Percentiles rank a stretch among this genome's conserved stretches.
Conservation (phyloP, 2,329 filamentous ascomycete species). For the Coniochaeta hoffmannii region DNA sequence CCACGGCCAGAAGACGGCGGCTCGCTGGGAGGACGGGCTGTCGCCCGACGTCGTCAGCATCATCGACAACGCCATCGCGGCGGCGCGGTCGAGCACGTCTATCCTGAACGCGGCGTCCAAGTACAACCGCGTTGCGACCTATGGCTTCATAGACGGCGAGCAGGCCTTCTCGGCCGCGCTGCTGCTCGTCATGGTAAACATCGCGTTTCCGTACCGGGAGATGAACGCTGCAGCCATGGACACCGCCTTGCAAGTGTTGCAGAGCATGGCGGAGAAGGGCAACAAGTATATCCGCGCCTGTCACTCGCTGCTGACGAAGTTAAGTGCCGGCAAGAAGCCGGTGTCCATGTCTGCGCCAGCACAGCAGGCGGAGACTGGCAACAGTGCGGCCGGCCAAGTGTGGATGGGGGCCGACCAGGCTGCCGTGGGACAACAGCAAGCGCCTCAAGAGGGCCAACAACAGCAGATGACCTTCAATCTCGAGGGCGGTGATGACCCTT, state of each 20-base stretch:
- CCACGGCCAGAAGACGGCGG: conserved; percentile 17
- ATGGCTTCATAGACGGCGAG: conserved; percentile 45
- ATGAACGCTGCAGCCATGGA: conserved; percentile 28
- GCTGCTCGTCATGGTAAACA: conserved; percentile 42
- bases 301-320: conserved; percentile 16
- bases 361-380: not conserved
- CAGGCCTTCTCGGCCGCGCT: conserved; percentile 42
- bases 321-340: conserved; percentile 14
- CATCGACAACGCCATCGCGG: conserved; percentile 39
- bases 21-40: conserved; percentile 32
- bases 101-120: conserved; percentile 36
- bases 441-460: not conserved
- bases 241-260: conserved; percentile 28
- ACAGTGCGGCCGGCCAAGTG: not conserved
- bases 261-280: conserved; percentile 41
- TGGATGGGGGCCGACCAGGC: not conserved
- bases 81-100: conserved; percentile 34
- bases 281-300: conserved; percentile 34
- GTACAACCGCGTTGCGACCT: conserved; percentile 40
- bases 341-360: not conserved
- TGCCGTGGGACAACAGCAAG: not conserved
- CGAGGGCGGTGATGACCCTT: conserved; percentile 1
- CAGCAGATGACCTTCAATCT: conserved; percentile 5
- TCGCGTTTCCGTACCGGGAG: conserved; percentile 36
- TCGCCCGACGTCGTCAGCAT: conserved; percentile 35